phyloP scores from a whole-genome alignment of 495 filamentous ascomycete genomes.

The Neurospora tetrasperma region DNA sequence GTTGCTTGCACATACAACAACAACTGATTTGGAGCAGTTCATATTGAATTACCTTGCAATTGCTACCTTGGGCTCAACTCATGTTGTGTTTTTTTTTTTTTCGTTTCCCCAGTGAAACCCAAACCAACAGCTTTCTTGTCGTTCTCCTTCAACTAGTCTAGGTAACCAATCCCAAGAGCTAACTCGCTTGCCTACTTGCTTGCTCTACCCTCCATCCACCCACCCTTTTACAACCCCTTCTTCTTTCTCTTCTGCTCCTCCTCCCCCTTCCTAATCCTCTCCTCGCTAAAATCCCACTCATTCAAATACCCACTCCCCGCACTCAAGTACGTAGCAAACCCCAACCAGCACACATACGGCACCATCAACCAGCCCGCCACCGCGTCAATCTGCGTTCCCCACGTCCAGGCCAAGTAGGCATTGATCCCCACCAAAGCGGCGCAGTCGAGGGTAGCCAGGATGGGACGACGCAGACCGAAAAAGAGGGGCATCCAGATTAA shows the following conservation, averaged over 20 bases:
- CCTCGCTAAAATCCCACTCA: slow-evolving; percentile 46
- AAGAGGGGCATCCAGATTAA: slow-evolving; percentile 91
- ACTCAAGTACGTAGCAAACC: slow-evolving; percentile 73
- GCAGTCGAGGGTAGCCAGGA: slow-evolving; percentile 67
- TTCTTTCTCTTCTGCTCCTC: slow-evolving; percentile 1
- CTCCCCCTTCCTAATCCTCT: not conserved
- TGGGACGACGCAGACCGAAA: slow-evolving; percentile 60
- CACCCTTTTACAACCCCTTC: not conserved
- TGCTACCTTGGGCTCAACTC: not conserved
- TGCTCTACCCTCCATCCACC: too few relatives aligned
- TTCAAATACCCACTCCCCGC: slow-evolving; percentile 67
- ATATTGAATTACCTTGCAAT: too few relatives aligned
- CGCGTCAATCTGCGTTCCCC: slow-evolving; percentile 55
- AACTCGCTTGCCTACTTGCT: too few relatives aligned
- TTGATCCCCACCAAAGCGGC: slow-evolving; percentile 58
- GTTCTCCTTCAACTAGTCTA: too few relatives aligned
- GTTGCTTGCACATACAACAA: not conserved
- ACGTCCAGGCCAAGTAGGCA: slow-evolving; percentile 60
- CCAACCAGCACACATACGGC: slow-evolving; percentile 74
- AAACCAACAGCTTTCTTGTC: not conserved
- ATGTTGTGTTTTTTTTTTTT: not conserved
- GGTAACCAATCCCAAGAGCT: too few relatives aligned
- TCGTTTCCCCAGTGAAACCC: not conserved
- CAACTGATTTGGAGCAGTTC: not conserved
- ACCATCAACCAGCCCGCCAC: slow-evolving; percentile 61